Evolutionary conservation across 1,284 basidiomycete genomes (phyloP), one percentile per base, ranked within the genome.

Genomic region (Ganoderma boninense): DNA sequence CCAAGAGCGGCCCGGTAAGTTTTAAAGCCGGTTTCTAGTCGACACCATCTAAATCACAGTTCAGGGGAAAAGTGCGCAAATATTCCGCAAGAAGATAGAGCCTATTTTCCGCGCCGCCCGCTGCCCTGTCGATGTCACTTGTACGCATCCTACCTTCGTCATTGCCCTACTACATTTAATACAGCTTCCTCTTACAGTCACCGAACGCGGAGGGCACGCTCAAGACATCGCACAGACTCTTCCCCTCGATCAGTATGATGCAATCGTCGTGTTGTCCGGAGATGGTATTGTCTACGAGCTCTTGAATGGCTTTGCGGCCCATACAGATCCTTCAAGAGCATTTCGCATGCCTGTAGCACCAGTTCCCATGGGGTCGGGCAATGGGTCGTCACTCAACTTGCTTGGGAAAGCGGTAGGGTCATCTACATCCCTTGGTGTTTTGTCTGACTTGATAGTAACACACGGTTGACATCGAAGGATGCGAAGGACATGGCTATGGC

Each of bases 221-320:
- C 82, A 84, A 42, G 91, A 96, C 65, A 86, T 97, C 64, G 91
- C 87, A 0, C 86, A 87, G 70, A 82, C 85, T 0, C 82, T 97
- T 40, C 78, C 87, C 0, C 82, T 96, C 0, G 83, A 87, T 13
- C 75, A 83, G 1, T 95, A 90, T 73, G 95, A 95, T 76, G 95
- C 92, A 0, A 81, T 98, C 43, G 88, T 95, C n/a, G 83, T 91
- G 10, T 89, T 97, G 29, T 97, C 95, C 0, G 97, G 97, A 0
- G 97, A 99, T 79, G 97, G 97, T 6, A 86, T 96, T 56, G 79
- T 97, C 10, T 95, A 97, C 78, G 97, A 99, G 81, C 86, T 97
- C n/a, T 79, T 98, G 77, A 99, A 99, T 78, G 98, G 97, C 2
- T 90, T 98, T 63, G 93, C 95, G 0, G 83, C 88, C 56, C 92